A percentile compares a stretch with the other conserved stretches of the same genome.
These are phyloP conservation scores for Hypoxylon sp. DNA, from an alignment of 2,329 filamentous ascomycete genomes.

Conservation along the genomic window DNA sequence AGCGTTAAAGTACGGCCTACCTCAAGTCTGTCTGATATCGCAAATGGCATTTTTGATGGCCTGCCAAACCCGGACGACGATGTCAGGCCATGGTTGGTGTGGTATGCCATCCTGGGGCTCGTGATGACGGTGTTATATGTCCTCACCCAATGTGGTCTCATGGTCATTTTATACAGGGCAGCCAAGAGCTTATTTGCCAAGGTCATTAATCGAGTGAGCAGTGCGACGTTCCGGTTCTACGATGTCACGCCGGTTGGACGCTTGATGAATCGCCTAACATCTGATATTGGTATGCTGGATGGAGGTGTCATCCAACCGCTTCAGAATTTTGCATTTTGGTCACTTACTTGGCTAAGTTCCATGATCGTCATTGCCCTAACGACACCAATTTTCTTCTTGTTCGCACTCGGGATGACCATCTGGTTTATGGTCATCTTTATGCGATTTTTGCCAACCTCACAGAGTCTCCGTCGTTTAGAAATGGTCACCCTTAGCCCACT, in stretches of 20 bases:
- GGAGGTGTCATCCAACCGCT: slow-evolving; percentile 83
- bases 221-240: slow-evolving; percentile 88
- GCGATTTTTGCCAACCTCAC: slow-evolving; percentile 82
- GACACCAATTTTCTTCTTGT: slow-evolving; percentile 78
- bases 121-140: slow-evolving; percentile 67
- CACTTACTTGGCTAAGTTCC: slow-evolving; percentile 75
- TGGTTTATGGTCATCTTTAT: slow-evolving; percentile 78
- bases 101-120: slow-evolving; percentile 72
- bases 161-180: slow-evolving; percentile 81
- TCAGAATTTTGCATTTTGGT: slow-evolving; percentile 73
- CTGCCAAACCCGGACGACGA: slow-evolving; percentile 73
- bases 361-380: slow-evolving; percentile 81
- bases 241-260: slow-evolving; percentile 89
- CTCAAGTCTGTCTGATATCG: slow-evolving; percentile 24
- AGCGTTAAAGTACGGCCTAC: slow-evolving; percentile 34
- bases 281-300: slow-evolving; percentile 89
- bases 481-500: slow-evolving; percentile 90
- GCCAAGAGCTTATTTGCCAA: slow-evolving; percentile 77
- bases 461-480: slow-evolving; percentile 82
- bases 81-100: slow-evolving; percentile 77
- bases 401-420: slow-evolving; percentile 72
- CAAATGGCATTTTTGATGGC: slow-evolving; percentile 52
- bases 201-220: slow-evolving; percentile 76
- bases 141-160: slow-evolving; percentile 71
- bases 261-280: slow-evolving; percentile 90